Evolutionary conservation across 2,329 filamentous ascomycete genomes (phyloP).

Genomic region (Fusarium protoensiforme): DNA sequence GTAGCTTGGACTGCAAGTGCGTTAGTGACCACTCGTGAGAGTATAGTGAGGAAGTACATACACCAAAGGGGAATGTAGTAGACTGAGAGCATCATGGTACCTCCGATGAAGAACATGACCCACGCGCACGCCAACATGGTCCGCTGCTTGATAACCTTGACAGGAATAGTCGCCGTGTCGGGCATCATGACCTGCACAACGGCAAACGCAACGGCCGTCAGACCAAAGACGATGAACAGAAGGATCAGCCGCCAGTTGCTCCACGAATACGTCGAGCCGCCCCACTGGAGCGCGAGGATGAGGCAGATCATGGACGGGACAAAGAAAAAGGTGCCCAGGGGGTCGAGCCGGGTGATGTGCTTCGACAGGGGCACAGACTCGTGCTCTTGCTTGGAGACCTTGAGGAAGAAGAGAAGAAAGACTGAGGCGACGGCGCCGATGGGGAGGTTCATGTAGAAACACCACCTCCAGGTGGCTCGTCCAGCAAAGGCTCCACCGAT

Average conservation of each 20-base stretch:
- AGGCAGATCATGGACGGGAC: conserved; percentile 69
- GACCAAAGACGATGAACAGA: conserved; percentile 62
- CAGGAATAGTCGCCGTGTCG: conserved; percentile 67
- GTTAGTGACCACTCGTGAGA: conserved; percentile 25
- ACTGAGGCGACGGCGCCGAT: conserved; percentile 63
- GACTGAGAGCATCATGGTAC: conserved; percentile 64
- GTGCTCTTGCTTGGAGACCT: conserved; percentile 50
- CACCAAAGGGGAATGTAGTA: conserved; percentile 68
- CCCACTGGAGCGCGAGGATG: conserved; percentile 73
- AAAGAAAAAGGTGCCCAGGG: conserved; percentile 69
- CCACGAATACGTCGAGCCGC: conserved; percentile 66
- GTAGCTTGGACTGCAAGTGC: conserved; percentile 63
- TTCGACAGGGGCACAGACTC: conserved; percentile 48
- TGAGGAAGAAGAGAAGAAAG: conserved; percentile 61
- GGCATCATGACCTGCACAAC: conserved; percentile 64
- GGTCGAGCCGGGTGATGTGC: conserved; percentile 66
- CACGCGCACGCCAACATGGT: conserved; percentile 62
- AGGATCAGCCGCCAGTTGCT: conserved; percentile 62
- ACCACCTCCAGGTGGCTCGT: conserved; percentile 64
- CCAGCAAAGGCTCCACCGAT: conserved; percentile 65
- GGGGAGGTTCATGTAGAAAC: conserved; percentile 69
- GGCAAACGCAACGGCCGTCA: conserved; percentile 59
- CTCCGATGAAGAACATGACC: conserved; percentile 60
- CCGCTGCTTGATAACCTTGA: conserved; percentile 64
- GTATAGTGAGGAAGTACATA: conserved; percentile 46